Conservation (phyloP, 78 protist genomes). For the Salpingoeca rosetta region DNA sequence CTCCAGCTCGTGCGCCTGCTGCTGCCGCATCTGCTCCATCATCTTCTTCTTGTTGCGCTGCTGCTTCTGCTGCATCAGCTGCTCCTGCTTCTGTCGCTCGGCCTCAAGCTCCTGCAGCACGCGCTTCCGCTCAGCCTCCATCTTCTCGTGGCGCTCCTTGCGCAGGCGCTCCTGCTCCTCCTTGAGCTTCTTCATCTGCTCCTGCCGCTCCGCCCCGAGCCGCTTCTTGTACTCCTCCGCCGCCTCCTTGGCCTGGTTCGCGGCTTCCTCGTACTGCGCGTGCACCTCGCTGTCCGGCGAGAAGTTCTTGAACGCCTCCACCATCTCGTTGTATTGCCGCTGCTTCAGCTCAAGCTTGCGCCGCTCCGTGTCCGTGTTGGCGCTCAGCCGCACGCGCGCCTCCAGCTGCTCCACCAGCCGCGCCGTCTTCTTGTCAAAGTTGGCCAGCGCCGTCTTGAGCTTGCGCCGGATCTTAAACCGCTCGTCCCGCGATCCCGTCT, state of each 20-base stretch:
- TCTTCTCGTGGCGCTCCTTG: neutral
- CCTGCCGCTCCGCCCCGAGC: neutral
- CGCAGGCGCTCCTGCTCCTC: neutral
- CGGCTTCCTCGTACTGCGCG: neutral
- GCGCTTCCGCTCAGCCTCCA: constrained; percentile 7
- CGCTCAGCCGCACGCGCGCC: neutral
- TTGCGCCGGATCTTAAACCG: neutral
- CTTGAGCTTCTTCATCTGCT: neutral
- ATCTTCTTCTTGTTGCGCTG: neutral
- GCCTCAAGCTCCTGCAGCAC: neutral
- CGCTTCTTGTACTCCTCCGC: neutral
- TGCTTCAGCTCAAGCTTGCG: neutral
- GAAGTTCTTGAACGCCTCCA: neutral
- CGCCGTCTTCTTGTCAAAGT: neutral
- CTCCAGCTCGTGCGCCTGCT: neutral
- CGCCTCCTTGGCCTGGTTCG: neutral
- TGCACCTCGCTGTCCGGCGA: neutral
- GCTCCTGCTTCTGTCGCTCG: neutral
- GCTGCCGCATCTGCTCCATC: neutral
- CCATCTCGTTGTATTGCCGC: constrained; percentile 1
- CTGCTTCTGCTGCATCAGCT: neutral
- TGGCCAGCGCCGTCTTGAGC: neutral
- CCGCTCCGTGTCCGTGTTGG: neutral
- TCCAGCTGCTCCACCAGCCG: neutral
- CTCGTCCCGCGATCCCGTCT: neutral